Conservation (phyloP, 1,284 basidiomycete species). For the Athelia sp. region DNA sequence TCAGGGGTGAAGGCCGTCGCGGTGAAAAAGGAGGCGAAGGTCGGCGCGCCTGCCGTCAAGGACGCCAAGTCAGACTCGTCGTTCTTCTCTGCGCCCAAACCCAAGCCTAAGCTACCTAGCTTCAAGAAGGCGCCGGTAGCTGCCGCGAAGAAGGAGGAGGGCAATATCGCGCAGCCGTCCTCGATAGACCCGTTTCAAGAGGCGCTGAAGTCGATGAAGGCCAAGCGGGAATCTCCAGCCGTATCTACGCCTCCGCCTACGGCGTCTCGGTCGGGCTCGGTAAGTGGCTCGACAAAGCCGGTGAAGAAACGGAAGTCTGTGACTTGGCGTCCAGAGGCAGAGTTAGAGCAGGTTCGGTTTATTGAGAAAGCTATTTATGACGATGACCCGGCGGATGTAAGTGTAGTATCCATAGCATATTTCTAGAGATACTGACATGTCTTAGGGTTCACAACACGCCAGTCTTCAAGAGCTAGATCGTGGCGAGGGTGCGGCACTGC, state of each 20-base stretch:
- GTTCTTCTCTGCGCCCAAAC: constrained; percentile 79
- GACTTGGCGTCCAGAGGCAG: constrained; percentile 67
- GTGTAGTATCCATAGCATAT: constrained; percentile 38
- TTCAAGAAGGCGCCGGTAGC: constrained; percentile 66
- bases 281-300: constrained; percentile 30
- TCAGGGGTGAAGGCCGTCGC: constrained; percentile 32
- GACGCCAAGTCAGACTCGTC: constrained; percentile 78
- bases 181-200: constrained; percentile 77
- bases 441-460: constrained; percentile 64
- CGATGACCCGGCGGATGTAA: constrained; percentile 77
- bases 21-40: constrained; percentile 42
- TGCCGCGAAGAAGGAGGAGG: constrained; percentile 44
- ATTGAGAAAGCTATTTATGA: constrained; percentile 83
- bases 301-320: constrained; percentile 71
- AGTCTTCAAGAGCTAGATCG: constrained; percentile 78
- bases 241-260: constrained; percentile 31
- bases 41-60: constrained; percentile 45
- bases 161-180: constrained; percentile 69
- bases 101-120: constrained; percentile 73
- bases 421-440: constrained; percentile 50
- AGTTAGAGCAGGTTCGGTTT: constrained; percentile 65
- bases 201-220: constrained; percentile 69
- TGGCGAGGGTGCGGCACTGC: constrained; percentile 77
- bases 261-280: constrained; percentile 27
- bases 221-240: constrained; percentile 48